Base-by-base conservation (phyloP, 768 basidiomycete species). In the Steccherinum ochraceum region DNA sequence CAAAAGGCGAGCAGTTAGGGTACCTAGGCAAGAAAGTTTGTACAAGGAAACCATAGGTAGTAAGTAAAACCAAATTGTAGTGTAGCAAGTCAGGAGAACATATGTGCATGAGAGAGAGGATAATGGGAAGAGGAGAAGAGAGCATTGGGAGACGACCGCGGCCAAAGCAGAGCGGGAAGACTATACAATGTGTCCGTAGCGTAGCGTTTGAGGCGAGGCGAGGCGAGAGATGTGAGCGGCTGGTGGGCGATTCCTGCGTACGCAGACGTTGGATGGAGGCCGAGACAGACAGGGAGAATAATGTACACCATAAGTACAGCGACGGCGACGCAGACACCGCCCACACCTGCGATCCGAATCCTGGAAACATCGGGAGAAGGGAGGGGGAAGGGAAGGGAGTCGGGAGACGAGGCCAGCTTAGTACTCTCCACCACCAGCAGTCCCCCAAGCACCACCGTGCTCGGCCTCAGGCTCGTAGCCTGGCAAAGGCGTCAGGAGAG, bases 401-500 rank as follows among this genome's bases (percentile, higher is more conserved):
- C 30, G 30, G 30, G 16, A 35, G 30, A 35, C 7, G 16, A 35
- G 7, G 30, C 16, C 30, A 16, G 16, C 30, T n/a, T 35, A 35
- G 30, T 35, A 35, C 30, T 35, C 30, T 35, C 30, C 30, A 16
- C 30, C 30, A 35, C 30, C 30, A 16, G 30, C 16, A 16, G 30
- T 35, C 7, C 30, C 30, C 30, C 30, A 35, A 16, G 30, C 30
- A 16, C 7, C 16, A 16, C 16, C 7, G 7, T 35, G 30, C 30
- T 35, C 30, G 7, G 30, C 7, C 16, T 35, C 30, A 35, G 30
- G 30, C 30, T 35, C 7, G 16, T 35, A 35, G 7, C 30, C 30
- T 7, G 55, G 55, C 44, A 56, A 40, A 42, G 55, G 47, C 35
- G 52, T 56, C 48, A 56, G 26, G 26, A 52, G 48, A 24, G 51